Evolutionary conservation across 441 rosid genomes (phyloP), one percentile per base, ranked within the genome.

Genomic region (Pelargonium cotyledonis): DNA sequence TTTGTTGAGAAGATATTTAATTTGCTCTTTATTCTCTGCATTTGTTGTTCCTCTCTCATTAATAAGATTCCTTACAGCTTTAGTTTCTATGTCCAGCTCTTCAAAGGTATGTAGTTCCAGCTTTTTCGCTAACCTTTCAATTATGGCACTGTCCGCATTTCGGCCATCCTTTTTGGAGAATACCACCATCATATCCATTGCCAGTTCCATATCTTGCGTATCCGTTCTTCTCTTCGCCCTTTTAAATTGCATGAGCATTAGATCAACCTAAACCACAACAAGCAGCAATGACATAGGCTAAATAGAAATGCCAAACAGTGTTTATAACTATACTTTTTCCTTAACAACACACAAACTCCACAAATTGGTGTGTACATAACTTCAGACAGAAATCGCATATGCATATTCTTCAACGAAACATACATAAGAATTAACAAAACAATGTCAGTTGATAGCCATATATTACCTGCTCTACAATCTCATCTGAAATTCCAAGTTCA

Each of bases 151-250:
- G 65, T 74, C 73, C 1, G 73, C 69, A 14, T 74, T 74, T 31
- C 68, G 55, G 11, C 44, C 70, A 14, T 74, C 77, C 23, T 55
- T 57, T 62, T 69, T 65, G 9, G 77, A 55, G 66, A 74, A 65
- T 19, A 73, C 77, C 5, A 73, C 77, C 77, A 73, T 69, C 69
- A 74, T 23, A 61, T 74, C 77, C 77, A 74, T 74, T 0, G 73
- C 73, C 18, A 75, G 70, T 60, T 75, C 73, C 46, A 70, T 75
- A 70, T 75, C 78, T 15, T 70, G 74, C 3, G 70, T 70, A 43
- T 70, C 74, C 5, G 73, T 75, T 15, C 78, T 67, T 65, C 71
- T 63, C 64, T 63, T 70, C 11, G 71, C 78, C 55, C 78, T 66
- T 62, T 11, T 70, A 26, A 75, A 70, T 66, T 75, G 78, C 64